Evolutionary conservation across 2,329 filamentous ascomycete genomes (phyloP), one percentile per base, ranked within the genome.

Genomic region (Fusarium dlaminii): DNA sequence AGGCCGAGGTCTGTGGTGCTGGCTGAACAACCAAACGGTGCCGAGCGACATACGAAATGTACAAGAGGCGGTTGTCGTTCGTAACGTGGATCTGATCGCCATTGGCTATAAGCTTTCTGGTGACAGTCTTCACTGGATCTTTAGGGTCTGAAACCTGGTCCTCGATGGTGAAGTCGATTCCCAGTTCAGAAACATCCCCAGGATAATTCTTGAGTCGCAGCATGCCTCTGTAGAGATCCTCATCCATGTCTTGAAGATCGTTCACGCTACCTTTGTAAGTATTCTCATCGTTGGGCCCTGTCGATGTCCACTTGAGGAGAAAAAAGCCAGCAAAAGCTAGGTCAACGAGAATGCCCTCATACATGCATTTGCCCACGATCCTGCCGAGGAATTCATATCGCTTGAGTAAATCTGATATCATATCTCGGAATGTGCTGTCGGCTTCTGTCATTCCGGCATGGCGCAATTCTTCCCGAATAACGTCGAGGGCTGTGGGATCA

Each of bases 271-370:
- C 93, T 58, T 95, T 93, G 83, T 97, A 98, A 15, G 90, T 92
- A 74, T 89, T 91, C 24, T 92, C 87, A 39, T 90, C 91, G 39
- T 84, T 85, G 22, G 81, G 78, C 4, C 92, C 92, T 17, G 92
- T 91, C 60, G 96, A 88, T 6, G 95, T 91, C 96, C 96, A 99
- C 81, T 98, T 98, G 68, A 98, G 89, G 12, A 99, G 88, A 84
- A 99, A 99, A 85, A 99, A 99, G 1, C 94, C 92, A 2, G 96
- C 95, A 85, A 99, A 99, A 57, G 91, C 91, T 68, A 98, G 92
- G 82, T 99, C 95, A 52, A 98, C 92, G 7, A 99, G 87, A 49
- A 99, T 98, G 2, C 95, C 95, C 84, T 99, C 96, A 80, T 99
- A 99, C 79, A 99, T 87, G 82, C 96, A 99, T 81, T 99, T 99